Percentiles rank a stretch among this genome's conserved stretches.
Conservation (phyloP, 1,139 yeast genomes). For the Pneumocystis canis region DNA sequence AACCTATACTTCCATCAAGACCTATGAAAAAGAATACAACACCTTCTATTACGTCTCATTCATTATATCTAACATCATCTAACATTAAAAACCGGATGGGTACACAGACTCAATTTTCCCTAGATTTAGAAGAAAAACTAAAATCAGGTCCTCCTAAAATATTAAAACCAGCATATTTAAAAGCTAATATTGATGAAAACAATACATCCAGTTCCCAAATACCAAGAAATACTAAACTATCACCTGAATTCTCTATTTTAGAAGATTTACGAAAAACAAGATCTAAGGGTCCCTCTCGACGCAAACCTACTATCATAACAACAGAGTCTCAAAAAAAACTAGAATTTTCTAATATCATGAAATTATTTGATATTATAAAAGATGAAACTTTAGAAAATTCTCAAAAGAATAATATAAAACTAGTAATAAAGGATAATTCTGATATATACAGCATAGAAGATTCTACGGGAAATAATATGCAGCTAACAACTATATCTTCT, state of each 20-base stretch:
- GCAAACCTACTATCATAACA: background rate
- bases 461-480: background rate
- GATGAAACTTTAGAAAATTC: background rate
- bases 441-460: background rate
- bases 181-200: background rate
- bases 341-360: background rate
- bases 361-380: background rate
- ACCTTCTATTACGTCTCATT: background rate
- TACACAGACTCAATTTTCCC: background rate
- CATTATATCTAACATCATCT: background rate
- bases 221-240: background rate
- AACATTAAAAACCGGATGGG: background rate
- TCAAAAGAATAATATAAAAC: background rate
- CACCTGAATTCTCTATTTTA: background rate
- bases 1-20: background rate
- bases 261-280: conserved; percentile 1
- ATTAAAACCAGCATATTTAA: background rate
- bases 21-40: background rate
- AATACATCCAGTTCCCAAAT: background rate
- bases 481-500: background rate
- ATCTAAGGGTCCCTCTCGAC: conserved; percentile 1
- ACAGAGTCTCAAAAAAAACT: background rate
- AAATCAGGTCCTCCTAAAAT: background rate
- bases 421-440: background rate
- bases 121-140: background rate